Base-by-base conservation (phyloP, 345 rosid genomes). In the Excoecaria agallocha region DNA sequence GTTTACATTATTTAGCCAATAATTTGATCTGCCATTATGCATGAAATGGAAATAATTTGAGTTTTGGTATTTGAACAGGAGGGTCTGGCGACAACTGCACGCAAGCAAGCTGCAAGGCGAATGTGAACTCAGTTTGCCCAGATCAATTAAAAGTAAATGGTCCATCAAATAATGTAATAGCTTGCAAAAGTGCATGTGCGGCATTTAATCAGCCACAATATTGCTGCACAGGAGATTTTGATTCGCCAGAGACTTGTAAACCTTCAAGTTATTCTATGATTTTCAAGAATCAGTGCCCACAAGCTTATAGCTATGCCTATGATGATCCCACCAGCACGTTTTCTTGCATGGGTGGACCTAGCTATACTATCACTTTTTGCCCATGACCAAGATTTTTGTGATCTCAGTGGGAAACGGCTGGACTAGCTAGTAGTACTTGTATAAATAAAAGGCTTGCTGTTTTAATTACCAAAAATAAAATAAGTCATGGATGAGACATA, bases 121-220 rank as follows among this genome's bases (percentile, higher is more conserved):
- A 43, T 43, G 48, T 43, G 9, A 43, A 43, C 48, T 43, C 48
- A 6, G 48, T 43, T 43, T 43, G 48, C 48, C 48, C 48, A 4
- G 10, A 8, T 43, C 80, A 73, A 39, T 72, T 86, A 0, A 75
- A 70, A 0, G 72, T 82, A 5, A 76, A 6, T 59, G 85, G 80
- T 30, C 30, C 30, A 4, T 73, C 80, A 17, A 83, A 80, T 30
- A 39, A 35, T 2, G 79, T 77, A 0, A 55, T 82, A 19, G 85
- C 78, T n/a, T 84, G 89, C 64, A 78, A 72, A 78, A 86, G 84
- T 37, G 86, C 89, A 0, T 86, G 87, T 9, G 16, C 1, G 16
- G 81, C 84, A 0, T 55, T 86, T 6, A 49, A 62, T 9, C 39
- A 73, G 71, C 85, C 84, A 16, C 75, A 78, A 41, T 84, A 71